These are phyloP conservation scores for Stemphylium beticola DNA, from an alignment of 2,329 filamentous ascomycete genomes.

Conservation along the genomic window DNA sequence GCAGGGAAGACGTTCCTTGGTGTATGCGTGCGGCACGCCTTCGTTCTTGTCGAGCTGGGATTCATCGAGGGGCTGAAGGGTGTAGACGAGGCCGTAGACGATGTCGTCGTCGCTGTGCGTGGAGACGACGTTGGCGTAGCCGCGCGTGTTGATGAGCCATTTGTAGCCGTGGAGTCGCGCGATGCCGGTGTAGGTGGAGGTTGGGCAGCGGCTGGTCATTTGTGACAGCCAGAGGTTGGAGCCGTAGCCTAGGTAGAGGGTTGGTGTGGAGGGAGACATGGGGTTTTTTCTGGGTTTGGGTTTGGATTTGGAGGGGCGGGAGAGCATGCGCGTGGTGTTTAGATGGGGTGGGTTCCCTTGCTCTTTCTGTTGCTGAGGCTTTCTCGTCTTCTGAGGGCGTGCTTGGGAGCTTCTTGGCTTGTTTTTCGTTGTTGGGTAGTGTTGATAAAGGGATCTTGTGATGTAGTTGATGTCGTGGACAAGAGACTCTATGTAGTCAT, in stretches of 20 bases:
- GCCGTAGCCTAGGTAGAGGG: slow-evolving; percentile 73
- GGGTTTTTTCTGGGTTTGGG: too few species aligned
- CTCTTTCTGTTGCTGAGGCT: too few species aligned
- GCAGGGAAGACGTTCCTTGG: slow-evolving; percentile 57
- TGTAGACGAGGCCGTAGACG: slow-evolving; percentile 48
- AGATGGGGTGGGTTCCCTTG: too few species aligned
- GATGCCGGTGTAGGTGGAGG: slow-evolving; percentile 62
- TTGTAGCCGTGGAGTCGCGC: slow-evolving; percentile 63
- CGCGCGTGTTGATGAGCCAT: slow-evolving; percentile 71
- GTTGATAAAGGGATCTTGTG: too few species aligned
- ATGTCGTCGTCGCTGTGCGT: slow-evolving; percentile 44
- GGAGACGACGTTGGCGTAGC: slow-evolving; percentile 71
- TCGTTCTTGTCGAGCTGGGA: slow-evolving; percentile 55
- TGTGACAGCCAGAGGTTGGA: slow-evolving; percentile 71
- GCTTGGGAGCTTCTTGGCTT: too few species aligned
- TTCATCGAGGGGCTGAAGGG: slow-evolving; percentile 36
- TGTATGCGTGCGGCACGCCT: slow-evolving; percentile 67
- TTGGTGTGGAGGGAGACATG: slow-evolving; percentile 12
- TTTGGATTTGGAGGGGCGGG: too few species aligned
- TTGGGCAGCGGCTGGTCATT: slow-evolving; percentile 67
- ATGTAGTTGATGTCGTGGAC: too few species aligned
- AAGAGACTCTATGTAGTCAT: too few species aligned
- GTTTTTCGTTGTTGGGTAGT: too few species aligned
- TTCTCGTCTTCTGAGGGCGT: too few species aligned
- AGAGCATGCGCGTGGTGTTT: too few species aligned